Conservation (phyloP, 129 eudicot species). For the Pittosporum tobira region DNA sequence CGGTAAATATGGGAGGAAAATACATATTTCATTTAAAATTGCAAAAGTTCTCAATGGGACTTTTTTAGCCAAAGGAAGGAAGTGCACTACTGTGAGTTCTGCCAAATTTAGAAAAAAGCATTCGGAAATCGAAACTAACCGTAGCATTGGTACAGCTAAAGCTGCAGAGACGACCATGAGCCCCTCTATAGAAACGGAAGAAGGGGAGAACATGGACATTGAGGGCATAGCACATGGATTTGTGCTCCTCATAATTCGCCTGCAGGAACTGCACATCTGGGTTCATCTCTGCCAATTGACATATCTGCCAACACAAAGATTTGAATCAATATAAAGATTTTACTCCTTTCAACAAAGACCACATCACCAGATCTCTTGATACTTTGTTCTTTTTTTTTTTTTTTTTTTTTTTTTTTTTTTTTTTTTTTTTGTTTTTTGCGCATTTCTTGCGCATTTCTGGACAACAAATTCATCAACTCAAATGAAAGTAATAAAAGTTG, state of each 20-base stretch:
- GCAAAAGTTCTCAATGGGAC: too few relatives aligned
- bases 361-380: neutral
- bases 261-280: slow-evolving; percentile 70
- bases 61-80: too few relatives aligned
- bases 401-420: neutral
- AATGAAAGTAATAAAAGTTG: neutral
- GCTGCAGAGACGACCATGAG: slow-evolving; percentile 72
- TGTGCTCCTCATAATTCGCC: slow-evolving; percentile 64
- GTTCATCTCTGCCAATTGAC: slow-evolving; percentile 77
- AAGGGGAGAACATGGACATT: slow-evolving; percentile 63
- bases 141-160: slow-evolving; percentile 86
- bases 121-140: slow-evolving; percentile 39
- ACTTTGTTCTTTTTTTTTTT: neutral
- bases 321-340: neutral
- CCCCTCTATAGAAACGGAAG: slow-evolving; percentile 75
- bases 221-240: slow-evolving; percentile 67
- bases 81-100: too few relatives aligned
- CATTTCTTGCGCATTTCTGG: neutral
- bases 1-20: too few relatives aligned
- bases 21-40: too few relatives aligned
- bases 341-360: neutral
- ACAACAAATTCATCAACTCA: neutral
- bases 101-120: too few relatives aligned
- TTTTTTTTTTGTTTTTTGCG: neutral
- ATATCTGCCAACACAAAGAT: slow-evolving; percentile 35